These are phyloP conservation scores for Erodium trifolium DNA, from an alignment of 441 rosid genomes.

Conservation along the genomic window DNA sequence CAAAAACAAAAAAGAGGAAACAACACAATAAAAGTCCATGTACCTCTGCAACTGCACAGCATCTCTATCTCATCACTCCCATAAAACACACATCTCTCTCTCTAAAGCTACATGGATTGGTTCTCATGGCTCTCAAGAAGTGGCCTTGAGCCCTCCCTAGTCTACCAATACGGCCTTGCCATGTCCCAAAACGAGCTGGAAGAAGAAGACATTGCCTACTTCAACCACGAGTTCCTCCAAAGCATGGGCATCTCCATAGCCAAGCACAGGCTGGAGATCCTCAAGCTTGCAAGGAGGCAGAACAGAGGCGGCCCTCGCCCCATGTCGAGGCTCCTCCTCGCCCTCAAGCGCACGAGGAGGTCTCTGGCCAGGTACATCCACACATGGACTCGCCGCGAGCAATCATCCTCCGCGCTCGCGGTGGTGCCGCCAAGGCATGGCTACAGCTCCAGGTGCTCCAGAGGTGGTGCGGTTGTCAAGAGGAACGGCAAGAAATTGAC, in stretches of 20 bases:
- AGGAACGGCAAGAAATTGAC: slow-evolving; percentile 30
- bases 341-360: slow-evolving; percentile 38
- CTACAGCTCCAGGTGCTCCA: slow-evolving; percentile 13
- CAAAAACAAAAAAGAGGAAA: too few species aligned
- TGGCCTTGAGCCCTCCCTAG: slow-evolving; percentile 49
- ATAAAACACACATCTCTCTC: background rate
- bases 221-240: slow-evolving; percentile 34
- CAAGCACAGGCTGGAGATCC: slow-evolving; percentile 67
- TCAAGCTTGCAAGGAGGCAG: slow-evolving; percentile 56
- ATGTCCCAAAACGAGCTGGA: slow-evolving; percentile 53
- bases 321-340: slow-evolving; percentile 31
- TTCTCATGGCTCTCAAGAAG: slow-evolving; percentile 65
- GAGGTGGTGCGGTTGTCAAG: slow-evolving; percentile 5
- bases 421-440: slow-evolving; percentile 7
- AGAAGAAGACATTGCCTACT: slow-evolving; percentile 46
- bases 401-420: slow-evolving; percentile 2
- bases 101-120: slow-evolving; percentile 51
- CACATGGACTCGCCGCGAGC: slow-evolving; percentile 5
- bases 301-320: slow-evolving; percentile 9
- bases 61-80: background rate
- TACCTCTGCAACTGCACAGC: background rate
- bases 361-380: slow-evolving; percentile 32
- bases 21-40: too few species aligned
- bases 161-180: slow-evolving; percentile 53
- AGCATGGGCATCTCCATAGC: slow-evolving; percentile 53